Evolutionary conservation across 2,329 filamentous ascomycete genomes (phyloP).

Genomic region (Nectriaceae sp.): DNA sequence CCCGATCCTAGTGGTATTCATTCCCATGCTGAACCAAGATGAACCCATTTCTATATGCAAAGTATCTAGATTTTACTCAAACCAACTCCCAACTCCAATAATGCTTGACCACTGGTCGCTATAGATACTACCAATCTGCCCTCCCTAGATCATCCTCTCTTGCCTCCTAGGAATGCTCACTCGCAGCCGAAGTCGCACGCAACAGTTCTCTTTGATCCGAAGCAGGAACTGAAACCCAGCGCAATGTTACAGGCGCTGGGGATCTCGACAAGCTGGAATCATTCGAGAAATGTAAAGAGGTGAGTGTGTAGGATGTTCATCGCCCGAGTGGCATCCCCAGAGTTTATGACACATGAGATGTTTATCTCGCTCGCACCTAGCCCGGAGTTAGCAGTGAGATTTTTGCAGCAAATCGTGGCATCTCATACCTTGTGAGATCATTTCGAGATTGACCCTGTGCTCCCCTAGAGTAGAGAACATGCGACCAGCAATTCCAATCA

Average conservation of each 20-base stretch:
- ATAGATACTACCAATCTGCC: neutral
- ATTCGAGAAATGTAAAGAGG: slow-evolving; percentile 93
- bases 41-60: neutral
- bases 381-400: no score
- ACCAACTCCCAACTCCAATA: neutral
- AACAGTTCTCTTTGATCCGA: neutral
- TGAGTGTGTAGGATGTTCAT: slow-evolving; percentile 97
- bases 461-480: slow-evolving; percentile 97
- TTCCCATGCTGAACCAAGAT: neutral
- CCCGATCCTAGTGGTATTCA: no score
- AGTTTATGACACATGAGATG: slow-evolving; percentile 96
- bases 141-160: neutral
- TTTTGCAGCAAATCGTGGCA: slow-evolving; percentile 6
- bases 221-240: neutral
- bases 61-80: neutral
- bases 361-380: slow-evolving; percentile 97
- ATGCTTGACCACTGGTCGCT: neutral
- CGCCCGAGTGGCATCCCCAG: slow-evolving; percentile 84
- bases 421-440: slow-evolving; percentile 91
- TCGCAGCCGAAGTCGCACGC: neutral
- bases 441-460: slow-evolving; percentile 95
- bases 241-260: neutral
- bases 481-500: slow-evolving; percentile 87
- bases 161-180: neutral
- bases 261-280: slow-evolving; percentile 4